Percentiles rank a stretch among this genome's conserved stretches.
Conservation (phyloP, 306 rosid species). For the Acacia crassicarpa region DNA sequence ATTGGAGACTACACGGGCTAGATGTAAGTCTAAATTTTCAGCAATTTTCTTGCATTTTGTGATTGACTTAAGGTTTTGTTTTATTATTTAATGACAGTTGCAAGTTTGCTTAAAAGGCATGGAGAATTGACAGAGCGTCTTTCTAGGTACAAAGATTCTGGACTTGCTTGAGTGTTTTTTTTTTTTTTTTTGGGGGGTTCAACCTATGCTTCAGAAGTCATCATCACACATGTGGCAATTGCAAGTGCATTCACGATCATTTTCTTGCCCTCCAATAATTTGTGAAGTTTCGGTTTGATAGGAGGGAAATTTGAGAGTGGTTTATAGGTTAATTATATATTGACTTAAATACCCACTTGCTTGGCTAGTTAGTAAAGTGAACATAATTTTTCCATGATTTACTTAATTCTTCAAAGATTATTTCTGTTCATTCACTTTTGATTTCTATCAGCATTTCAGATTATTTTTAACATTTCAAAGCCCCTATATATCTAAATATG, state of each 20-base stretch:
- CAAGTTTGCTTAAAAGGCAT: slow-evolving; percentile 79
- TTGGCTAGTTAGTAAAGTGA: neutral
- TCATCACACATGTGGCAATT: neutral
- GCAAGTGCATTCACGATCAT: neutral
- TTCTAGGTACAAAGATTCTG: slow-evolving; percentile 58
- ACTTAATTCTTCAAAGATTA: neutral
- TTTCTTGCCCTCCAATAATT: too few species aligned
- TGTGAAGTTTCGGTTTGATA: too few species aligned
- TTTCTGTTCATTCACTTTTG: neutral
- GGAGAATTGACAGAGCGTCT: slow-evolving; percentile 80
- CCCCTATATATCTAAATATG: neutral
- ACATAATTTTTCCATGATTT: neutral
- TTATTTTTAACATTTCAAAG: neutral
- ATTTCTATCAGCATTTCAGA: neutral
- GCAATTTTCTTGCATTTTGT: slow-evolving; percentile 4
- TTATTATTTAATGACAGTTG: slow-evolving; percentile 56
- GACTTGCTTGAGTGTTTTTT: neutral
- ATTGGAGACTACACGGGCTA: slow-evolving; percentile 77
- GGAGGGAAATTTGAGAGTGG: too few species aligned
- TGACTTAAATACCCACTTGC: neutral
- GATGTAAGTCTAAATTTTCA: slow-evolving; percentile 53
- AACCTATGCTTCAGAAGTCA: slow-evolving; percentile 5
- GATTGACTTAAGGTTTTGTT: slow-evolving; percentile 20
- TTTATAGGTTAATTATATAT: neutral
- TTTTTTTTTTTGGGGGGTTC: neutral